phyloP scores from a whole-genome alignment of 1,284 basidiomycete genomes.

The Cutaneotrichosporon sp. region DNA sequence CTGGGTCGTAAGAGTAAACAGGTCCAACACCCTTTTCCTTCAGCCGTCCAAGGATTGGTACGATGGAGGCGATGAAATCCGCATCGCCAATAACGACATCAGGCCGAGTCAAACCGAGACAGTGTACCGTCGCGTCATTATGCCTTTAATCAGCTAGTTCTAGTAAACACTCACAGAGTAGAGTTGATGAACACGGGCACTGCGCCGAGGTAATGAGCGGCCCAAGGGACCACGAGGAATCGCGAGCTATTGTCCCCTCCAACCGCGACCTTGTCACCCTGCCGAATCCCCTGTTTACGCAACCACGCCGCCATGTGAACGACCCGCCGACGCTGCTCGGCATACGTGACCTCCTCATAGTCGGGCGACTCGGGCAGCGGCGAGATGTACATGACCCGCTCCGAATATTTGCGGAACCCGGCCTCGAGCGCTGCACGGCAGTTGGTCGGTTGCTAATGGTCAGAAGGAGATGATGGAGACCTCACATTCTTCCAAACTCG shows the following conservation, averaged over 20 bases:
- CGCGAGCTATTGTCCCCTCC: conserved; percentile 39
- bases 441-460: conserved; percentile 23
- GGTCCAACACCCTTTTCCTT: conserved; percentile 7
- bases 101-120: conserved; percentile 33
- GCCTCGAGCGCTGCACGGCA: conserved; percentile 39
- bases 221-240: conserved; percentile 41
- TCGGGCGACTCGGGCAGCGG: conserved; percentile 12
- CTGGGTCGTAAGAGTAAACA: conserved; percentile 17
- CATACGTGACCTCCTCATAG: conserved; percentile 33
- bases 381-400: conserved; percentile 34
- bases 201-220: conserved; percentile 43
- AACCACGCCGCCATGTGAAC: conserved; percentile 39
- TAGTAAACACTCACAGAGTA: conserved; percentile 34
- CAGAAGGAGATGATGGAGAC: too few species aligned
- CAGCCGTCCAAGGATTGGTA: conserved; percentile 10
- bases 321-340: conserved; percentile 29
- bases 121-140: conserved; percentile 32
- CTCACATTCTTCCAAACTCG: conserved; percentile 46
- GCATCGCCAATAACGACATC: conserved; percentile 38
- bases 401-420: conserved; percentile 26
- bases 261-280: conserved; percentile 39
- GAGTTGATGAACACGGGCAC: conserved; percentile 45
- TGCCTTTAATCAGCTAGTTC: background rate
- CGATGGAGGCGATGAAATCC: conserved; percentile 31
- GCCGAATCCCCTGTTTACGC: conserved; percentile 32